Evolutionary conservation across 306 rosid species (phyloP).

Genomic region (Urtica urens): DNA sequence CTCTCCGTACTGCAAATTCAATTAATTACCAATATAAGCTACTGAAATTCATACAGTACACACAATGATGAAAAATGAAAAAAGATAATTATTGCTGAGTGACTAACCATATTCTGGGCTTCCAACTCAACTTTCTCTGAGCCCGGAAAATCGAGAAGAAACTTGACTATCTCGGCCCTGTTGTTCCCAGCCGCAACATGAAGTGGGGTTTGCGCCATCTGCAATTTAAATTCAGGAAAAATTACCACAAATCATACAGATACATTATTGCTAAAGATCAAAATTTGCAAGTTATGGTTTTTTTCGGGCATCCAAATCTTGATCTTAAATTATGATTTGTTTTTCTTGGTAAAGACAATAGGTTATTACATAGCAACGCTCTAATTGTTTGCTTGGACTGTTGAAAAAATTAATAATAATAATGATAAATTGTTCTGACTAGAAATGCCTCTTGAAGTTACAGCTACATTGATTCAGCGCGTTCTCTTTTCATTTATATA

Average conservation of each 20-base stretch:
- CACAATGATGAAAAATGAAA: neutral
- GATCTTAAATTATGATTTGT: neutral
- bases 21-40: neutral
- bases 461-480: too few species aligned
- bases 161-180: slow-evolving; percentile 59
- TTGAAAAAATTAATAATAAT: too few species aligned
- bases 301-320: slow-evolving; percentile 3
- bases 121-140: slow-evolving; percentile 58
- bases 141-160: slow-evolving; percentile 77
- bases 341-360: too few species aligned
- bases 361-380: too few species aligned
- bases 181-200: slow-evolving; percentile 83
- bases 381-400: too few species aligned
- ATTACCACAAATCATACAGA: neutral
- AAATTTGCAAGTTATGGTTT: neutral
- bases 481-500: too few species aligned
- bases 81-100: neutral
- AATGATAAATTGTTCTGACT: too few species aligned
- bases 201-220: slow-evolving; percentile 94
- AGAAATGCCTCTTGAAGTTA: too few species aligned
- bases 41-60: neutral
- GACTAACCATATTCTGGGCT: slow-evolving; percentile 79
- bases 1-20: slow-evolving; percentile 65
- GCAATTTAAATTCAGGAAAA: slow-evolving; percentile 12
- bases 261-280: neutral